Base-by-base conservation (phyloP, 129 eudicot species). In the Escallonia herrerae region DNA sequence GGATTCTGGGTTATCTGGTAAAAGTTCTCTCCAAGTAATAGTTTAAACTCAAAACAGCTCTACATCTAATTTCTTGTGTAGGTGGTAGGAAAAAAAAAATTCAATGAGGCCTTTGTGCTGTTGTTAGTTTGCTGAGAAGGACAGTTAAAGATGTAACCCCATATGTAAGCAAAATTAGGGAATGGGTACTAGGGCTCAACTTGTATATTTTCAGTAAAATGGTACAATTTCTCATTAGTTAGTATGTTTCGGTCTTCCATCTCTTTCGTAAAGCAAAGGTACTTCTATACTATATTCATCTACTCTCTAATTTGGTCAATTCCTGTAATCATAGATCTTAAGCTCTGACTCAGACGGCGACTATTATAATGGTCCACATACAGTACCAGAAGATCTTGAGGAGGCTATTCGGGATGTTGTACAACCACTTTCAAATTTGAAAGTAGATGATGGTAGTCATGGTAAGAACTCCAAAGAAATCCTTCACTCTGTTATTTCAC, bases 291-390 rank as follows among this genome's bases (percentile, higher is more conserved):
- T 22, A 22, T 22, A 22, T 15, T 8, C 51, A n/a, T 73, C 56
- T 57, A 56, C 5, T 52, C 44, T 48, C 43, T 80, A 11, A 67
- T 58, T 14, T 67, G 37, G 42, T 8, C 10, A 60, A 22, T 22
- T 22, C 65, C 40, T 39, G 64, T 70, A 12, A 39, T 51, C 13
- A 13, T 67, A 87, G 95, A 68, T 67, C 63, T 59, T 56, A 15
- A 85, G 89, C 83, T 84, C 95, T 8, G 86, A 87, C 51, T 91
- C 96, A 42, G 96, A 87, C 5, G 83, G 57, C 3, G 96, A 88
- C 70, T 43, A 68, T 56, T 86, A 84, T 14, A 64, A 74, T 43
- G 70, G 63, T 67, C 64, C 72, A 64, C 45, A 43, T 43, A 51
- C 65, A 58, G 43, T 77, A 77, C 62, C 80, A 47, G 87, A 77